Evolutionary conservation across 208 protist species (phyloP), one percentile per base, ranked within the genome.

Genomic region (Leishmania amazonensis): DNA sequence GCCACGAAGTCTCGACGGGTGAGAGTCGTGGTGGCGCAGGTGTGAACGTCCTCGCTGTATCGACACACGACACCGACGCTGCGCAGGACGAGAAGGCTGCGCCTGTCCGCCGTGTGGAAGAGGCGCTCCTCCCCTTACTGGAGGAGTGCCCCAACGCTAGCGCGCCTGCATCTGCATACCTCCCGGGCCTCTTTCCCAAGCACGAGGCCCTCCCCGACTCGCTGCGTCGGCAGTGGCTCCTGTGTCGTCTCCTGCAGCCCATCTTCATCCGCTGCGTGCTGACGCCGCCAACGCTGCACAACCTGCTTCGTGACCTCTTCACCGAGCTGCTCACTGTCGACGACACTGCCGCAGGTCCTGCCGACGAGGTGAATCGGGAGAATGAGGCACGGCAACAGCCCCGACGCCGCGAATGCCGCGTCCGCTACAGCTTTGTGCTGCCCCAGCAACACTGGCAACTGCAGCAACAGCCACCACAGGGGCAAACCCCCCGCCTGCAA

Each of bases 351-450:
- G 21, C 13, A 24, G 47, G 31, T 28, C 31, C 31, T 54, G 31
- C 6, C 5, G 51, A 57, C 19, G 47, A 60, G 35, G 73, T 38
- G 51, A 13, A 38, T 13, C 35, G 53, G 13, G 15, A 9, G 11
- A 51, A 19, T 65, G n/a, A 64, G 6, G 57, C n/a, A 38, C 57
- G 38, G 38, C 71, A 75, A 21, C 71, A 47, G 71, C 57, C 40
- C 3, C 49, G 53, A 24, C 75, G 75, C 49, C 24, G 54, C 57
- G 75, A 78, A 17, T 65, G 71, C 58, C 81, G 76, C 57, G 76
- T 84, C 13, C 81, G 81, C 47, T 84, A 84, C 81, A 80, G 75
- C 75, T 84, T 84, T 72, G 81, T 62, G 19, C 70, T 84, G 45
- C 72, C 81, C 24, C 81, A 77, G 5, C 75, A 79, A 51, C 57